Conservation (phyloP, 1,139 yeast genomes). For the Hanseniaspora gamundiae region DNA sequence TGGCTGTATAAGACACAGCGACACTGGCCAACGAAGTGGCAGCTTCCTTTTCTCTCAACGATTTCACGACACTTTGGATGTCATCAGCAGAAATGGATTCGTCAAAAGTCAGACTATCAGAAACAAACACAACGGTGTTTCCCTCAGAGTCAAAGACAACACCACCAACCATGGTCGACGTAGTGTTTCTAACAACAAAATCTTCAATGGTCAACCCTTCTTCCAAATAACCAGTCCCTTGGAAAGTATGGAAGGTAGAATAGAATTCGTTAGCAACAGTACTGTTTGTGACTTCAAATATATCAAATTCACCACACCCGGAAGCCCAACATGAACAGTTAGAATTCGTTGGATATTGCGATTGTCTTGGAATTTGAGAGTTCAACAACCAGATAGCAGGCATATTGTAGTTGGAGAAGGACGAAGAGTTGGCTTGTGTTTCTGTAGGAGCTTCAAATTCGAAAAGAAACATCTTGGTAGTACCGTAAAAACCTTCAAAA, state of each 20-base stretch:
- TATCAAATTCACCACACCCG: conserved; percentile 77
- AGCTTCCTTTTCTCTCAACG: conserved; percentile 1
- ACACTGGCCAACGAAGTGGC: not conserved
- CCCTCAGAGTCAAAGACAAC: conserved; percentile 55
- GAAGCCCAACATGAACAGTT: conserved; percentile 67
- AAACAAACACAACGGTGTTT: conserved; percentile 45
- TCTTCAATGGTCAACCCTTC: conserved; percentile 49
- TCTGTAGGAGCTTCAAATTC: conserved; percentile 57
- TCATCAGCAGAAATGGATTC: conserved; percentile 16
- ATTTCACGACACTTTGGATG: not conserved
- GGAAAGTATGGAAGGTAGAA: conserved; percentile 62
- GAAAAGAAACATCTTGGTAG: conserved; percentile 54
- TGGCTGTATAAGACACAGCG: conserved; percentile 7
- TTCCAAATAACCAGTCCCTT: conserved; percentile 50
- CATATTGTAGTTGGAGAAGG: conserved; percentile 37
- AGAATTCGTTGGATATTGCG: conserved; percentile 52
- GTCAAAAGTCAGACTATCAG: conserved; percentile 43
- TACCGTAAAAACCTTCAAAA: conserved; percentile 58
- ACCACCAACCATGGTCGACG: conserved; percentile 50
- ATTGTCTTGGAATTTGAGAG: conserved; percentile 68
- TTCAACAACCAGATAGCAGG: conserved; percentile 74
- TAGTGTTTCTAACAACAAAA: conserved; percentile 41
- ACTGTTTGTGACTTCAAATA: conserved; percentile 50
- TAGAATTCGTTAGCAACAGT: conserved; percentile 45
- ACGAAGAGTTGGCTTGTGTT: conserved; percentile 26